Base-by-base conservation (phyloP, 2,329 filamentous ascomycete genomes). In the Claviceps sp. region DNA sequence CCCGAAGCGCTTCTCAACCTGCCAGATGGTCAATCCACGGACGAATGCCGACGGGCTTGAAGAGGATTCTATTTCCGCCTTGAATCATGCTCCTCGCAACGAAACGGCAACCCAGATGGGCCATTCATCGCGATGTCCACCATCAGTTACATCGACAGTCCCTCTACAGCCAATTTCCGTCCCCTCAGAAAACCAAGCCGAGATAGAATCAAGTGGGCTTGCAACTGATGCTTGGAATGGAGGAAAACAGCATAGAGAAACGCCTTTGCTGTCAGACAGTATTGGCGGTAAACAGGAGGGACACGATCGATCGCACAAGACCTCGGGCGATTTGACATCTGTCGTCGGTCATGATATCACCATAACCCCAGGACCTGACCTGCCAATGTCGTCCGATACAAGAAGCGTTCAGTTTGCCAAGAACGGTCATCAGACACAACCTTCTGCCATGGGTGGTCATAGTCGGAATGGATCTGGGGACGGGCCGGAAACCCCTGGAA, bases 341-440 rank as follows among this genome's bases (percentile, higher is more conserved):
- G 38, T 46, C 14, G 20, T 30, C 7, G 51, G 40, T 20, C 37
- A 36, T 16, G 36, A 40, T 26, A 30, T n/a, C 26, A n/a, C 5
- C 7, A 11, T 44, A 14, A 16, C 45, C 9, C 14, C 13, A 14
- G 52, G 48, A 22, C 51, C 43, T 5, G 52, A 53, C 7, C 22
- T 51, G 41, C 45, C 48, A 3, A 41, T 52, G 5, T 40, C 48
- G 8, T 16, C 46, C 7, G 61, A 58, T 8, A 61, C 63, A 42
- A 77, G 79, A 52, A 91, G 84, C 62, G 87, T 94, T 3, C 87
- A 93, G 59, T 93, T 94, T 63, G 80, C 78, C 2, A 75, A 79
- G 34, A 70, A 76, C 14, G 74, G 80, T 48, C 66, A 69, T 56
- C 62, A 54, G 41, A 26, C 67, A 57, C 80, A 78, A 37, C 68